phyloP scores from a whole-genome alignment of 352 stramenopile genomes.

The Pythium vanterpoolii region DNA sequence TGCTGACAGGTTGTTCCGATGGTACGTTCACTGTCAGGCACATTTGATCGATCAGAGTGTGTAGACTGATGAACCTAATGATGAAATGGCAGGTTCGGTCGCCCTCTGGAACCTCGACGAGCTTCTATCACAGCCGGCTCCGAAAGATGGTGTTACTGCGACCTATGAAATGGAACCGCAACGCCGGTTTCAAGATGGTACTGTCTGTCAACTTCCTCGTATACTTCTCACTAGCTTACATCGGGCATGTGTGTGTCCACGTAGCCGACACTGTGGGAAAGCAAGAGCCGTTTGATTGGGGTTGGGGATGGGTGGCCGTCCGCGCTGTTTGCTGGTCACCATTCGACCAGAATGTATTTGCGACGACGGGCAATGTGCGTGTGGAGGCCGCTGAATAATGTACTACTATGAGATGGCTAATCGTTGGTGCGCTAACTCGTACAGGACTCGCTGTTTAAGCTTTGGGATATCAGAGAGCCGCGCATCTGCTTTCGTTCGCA shows the following conservation, averaged over 20 bases:
- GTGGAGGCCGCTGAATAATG: neutral
- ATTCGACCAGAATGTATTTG: constrained; percentile 83
- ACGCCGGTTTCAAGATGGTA: constrained; percentile 78
- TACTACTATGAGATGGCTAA: neutral
- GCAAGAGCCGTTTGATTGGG: constrained; percentile 81
- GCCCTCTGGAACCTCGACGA: constrained; percentile 75
- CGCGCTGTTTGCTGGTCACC: constrained; percentile 77
- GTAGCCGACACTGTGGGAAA: constrained; percentile 78
- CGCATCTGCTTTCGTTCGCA: constrained; percentile 75
- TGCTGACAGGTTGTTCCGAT: constrained; percentile 80
- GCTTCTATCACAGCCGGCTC: constrained; percentile 14
- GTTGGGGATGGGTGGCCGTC: constrained; percentile 77
- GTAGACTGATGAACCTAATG: neutral
- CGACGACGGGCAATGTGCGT: constrained; percentile 76
- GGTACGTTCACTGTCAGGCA: constrained; percentile 31
- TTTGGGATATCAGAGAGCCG: constrained; percentile 83
- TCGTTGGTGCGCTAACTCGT: neutral
- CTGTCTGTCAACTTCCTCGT: too few species aligned
- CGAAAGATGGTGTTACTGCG: neutral
- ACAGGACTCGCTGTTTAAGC: constrained; percentile 79
- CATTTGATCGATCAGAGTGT: neutral
- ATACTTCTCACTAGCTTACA: too few species aligned
- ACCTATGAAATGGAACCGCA: constrained; percentile 54
- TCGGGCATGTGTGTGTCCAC: neutral
- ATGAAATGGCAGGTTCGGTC: constrained; percentile 46